A percentile compares a stretch with the other conserved stretches of the same genome.
Evolutionary conservation across 306 rosid genomes (phyloP).

Genomic region (Prunus mira): DNA sequence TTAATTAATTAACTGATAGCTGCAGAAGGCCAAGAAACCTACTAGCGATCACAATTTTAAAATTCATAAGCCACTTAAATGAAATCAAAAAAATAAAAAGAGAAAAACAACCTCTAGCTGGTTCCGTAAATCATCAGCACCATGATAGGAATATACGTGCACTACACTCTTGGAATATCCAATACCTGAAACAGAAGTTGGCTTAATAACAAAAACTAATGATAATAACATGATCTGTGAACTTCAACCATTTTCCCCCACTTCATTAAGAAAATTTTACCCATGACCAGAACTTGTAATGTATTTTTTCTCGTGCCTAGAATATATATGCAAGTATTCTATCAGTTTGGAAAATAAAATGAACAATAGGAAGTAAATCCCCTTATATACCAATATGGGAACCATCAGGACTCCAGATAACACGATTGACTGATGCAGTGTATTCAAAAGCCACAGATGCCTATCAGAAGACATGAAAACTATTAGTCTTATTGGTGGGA

Average conservation of each 20-base stretch:
- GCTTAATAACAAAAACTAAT: neutral
- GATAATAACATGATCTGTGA: neutral
- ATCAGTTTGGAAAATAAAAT: neutral
- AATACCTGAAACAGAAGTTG: slow-evolving; percentile 6
- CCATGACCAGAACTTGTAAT: neutral
- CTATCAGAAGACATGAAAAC: neutral
- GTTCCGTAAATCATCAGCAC: slow-evolving; percentile 1
- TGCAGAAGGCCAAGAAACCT: neutral
- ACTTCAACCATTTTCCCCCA: neutral
- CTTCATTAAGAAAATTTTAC: neutral
- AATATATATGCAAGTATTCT: neutral
- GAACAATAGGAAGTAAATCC: neutral
- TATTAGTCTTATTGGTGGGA: neutral
- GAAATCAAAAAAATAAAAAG: neutral
- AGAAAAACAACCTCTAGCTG: slow-evolving; percentile 4
- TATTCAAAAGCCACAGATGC: neutral
- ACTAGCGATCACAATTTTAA: neutral
- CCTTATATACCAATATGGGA: slow-evolving; percentile 6
- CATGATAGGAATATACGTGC: slow-evolving; percentile 23
- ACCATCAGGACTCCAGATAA: slow-evolving; percentile 28
- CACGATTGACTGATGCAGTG: slow-evolving; percentile 21
- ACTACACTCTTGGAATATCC: slow-evolving; percentile 23
- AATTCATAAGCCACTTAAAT: neutral
- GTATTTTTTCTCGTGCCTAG: neutral
- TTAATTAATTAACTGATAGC: neutral